These are phyloP conservation scores for Ophiostoma australiae DNA, from an alignment of 2,329 filamentous ascomycete genomes.

Conservation along the genomic window DNA sequence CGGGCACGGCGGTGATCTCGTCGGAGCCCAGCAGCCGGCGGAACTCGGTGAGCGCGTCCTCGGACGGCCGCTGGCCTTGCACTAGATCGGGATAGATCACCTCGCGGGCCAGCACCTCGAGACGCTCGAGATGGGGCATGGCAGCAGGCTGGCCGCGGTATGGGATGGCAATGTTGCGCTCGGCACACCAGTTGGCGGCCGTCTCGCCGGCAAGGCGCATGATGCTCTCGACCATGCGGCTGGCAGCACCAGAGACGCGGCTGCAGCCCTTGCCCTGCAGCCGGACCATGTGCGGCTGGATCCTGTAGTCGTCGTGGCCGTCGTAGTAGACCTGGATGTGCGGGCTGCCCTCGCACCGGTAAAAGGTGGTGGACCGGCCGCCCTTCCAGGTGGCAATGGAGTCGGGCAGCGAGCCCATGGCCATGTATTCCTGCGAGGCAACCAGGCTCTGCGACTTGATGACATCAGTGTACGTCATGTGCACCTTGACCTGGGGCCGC, in stretches of 20 bases:
- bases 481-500: constrained; percentile 41
- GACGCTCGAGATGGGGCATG: constrained; percentile 35
- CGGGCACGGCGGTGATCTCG: constrained; percentile 49
- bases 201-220: constrained; percentile 62
- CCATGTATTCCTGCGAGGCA: background rate
- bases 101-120: constrained; percentile 38
- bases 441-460: constrained; percentile 5
- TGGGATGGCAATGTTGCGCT: constrained; percentile 54
- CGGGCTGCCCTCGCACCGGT: constrained; percentile 43
- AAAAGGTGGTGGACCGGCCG: constrained; percentile 28
- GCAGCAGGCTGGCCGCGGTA: constrained; percentile 50
- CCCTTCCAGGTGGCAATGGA: background rate
- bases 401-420: background rate
- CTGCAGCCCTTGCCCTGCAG: background rate
- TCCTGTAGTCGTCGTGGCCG: constrained; percentile 15
- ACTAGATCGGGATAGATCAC: constrained; percentile 39
- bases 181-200: constrained; percentile 56
- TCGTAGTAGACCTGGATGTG: constrained; percentile 44
- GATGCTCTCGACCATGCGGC: constrained; percentile 42
- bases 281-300: background rate
- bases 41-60: constrained; percentile 34
- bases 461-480: constrained; percentile 29
- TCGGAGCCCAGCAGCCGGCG: constrained; percentile 46
- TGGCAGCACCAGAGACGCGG: constrained; percentile 27
- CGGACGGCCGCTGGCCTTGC: constrained; percentile 34